Percentiles rank a stretch among this genome's conserved stretches.
phyloP scores from a whole-genome alignment of 2,329 filamentous ascomycete genomes.

The Fusarium verrucosum region DNA sequence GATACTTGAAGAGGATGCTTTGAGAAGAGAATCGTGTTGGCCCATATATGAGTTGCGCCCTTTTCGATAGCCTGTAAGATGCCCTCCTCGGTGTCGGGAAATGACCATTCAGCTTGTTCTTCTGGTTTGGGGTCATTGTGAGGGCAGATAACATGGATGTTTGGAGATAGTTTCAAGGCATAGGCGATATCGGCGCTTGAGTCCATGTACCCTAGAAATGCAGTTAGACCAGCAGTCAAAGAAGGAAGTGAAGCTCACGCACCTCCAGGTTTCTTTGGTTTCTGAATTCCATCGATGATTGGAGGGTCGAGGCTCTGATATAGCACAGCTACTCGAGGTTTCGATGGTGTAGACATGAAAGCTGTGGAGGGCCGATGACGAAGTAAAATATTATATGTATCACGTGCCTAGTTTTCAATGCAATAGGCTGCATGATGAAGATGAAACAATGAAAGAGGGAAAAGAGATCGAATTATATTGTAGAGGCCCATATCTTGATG shows the following conservation, averaged over 20 bases:
- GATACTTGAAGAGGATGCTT: slow-evolving; percentile 59
- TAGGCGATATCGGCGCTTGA: slow-evolving; percentile 36
- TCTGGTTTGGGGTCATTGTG: slow-evolving; percentile 6
- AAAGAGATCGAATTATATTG: neutral
- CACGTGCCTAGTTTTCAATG: neutral
- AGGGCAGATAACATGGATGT: slow-evolving; percentile 23
- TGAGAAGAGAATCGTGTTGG: slow-evolving; percentile 61
- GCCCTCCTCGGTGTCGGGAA: slow-evolving; percentile 33
- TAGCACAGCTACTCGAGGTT: slow-evolving; percentile 53
- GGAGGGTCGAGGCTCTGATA: slow-evolving; percentile 59
- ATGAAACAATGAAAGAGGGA: neutral
- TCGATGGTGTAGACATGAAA: neutral
- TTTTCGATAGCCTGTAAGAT: slow-evolving; percentile 47
- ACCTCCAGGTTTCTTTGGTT: slow-evolving; percentile 59
- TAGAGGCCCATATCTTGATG: neutral
- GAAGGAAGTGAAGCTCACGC: neutral
- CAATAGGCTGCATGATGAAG: neutral
- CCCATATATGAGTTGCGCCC: slow-evolving; percentile 59
- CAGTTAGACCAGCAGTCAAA: neutral
- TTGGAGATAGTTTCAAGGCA: slow-evolving; percentile 22
- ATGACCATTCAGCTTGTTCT: slow-evolving; percentile 25
- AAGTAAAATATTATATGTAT: neutral
- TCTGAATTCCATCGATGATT: slow-evolving; percentile 56
- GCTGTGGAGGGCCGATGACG: neutral
- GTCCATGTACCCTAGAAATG: slow-evolving; percentile 30